Base-by-base conservation (phyloP, 805 yeast species). In the Blastobotrys mokoenaii region DNA sequence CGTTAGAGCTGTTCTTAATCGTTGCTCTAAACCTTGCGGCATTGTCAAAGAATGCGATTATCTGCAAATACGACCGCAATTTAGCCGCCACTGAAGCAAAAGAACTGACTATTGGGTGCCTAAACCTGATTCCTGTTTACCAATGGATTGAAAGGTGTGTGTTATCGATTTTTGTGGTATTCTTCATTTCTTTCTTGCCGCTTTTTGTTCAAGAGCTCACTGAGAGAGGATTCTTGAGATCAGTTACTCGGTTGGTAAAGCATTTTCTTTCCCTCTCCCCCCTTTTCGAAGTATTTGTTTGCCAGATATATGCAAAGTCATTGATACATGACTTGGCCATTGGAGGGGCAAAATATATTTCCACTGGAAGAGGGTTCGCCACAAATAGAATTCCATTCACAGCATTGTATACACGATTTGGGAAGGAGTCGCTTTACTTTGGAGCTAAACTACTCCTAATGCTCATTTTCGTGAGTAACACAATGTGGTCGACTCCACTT, bases 301-400 rank as follows among this genome's bases (percentile, higher is more conserved):
- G 97, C 62, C 96, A 89, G 64, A 82, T 89, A 7, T 90, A 90
- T 61, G 84, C 97, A 3, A 77, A 78, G 55, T 75, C 96, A 0
- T 68, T 90, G 54, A 66, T 77, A 40, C 76, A 77, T 42, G 93
- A 89, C 63, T 70, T 90, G 41, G 73, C 88, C 1, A 82, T 84
- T 66, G 97, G 97, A 3, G 95, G 95, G 40, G 97, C 97, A 1
- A 74, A 79, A 45, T 90, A 90, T 59, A 83, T 90, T 51, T 80
- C 95, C 9, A 87, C 97, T 2, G 97, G 97, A 1, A 71, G 97
- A 66, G 95, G 96, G 1, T 84, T 89, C 69, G 96, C 97, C 1
- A 86, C 87, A 16, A 74, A 88, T 2, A 74, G 97, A 56, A 65
- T 78, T 25, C 78, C 85, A 4, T 90, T 90, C 62, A 67, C 80